phyloP scores from a whole-genome alignment of 306 rosid species.

The Datisca glomerata region DNA sequence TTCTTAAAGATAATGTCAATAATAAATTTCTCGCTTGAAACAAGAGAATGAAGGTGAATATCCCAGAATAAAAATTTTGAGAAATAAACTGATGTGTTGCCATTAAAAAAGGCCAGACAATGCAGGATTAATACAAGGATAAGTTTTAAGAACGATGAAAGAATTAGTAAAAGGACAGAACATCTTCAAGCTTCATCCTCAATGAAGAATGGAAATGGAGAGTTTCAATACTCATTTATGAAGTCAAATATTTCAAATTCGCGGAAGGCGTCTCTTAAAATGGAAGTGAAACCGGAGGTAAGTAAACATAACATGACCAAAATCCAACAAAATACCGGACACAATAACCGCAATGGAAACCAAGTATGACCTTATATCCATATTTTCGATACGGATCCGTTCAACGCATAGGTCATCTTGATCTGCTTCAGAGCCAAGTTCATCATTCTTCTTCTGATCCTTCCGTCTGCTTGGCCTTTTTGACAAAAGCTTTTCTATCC shows the following conservation, averaged over 20 bases:
- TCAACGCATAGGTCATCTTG: conserved; percentile 47
- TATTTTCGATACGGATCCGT: conserved; percentile 75
- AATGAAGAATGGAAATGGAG: too few relatives aligned
- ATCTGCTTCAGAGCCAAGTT: conserved; percentile 27
- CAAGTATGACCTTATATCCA: conserved; percentile 52
- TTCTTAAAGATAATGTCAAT: neutral
- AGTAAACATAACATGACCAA: neutral
- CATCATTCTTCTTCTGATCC: conserved; percentile 41
- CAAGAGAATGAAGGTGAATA: too few relatives aligned
- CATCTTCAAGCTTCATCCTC: conserved; percentile 5
- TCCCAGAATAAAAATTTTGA: too few relatives aligned
- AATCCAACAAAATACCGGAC: neutral
- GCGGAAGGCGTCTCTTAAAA: neutral
- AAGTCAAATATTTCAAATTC: neutral
- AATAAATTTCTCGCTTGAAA: too few relatives aligned
- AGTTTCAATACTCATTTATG: neutral
- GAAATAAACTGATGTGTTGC: too few relatives aligned
- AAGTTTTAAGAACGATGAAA: neutral
- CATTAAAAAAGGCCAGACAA: too few relatives aligned
- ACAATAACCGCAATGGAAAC: neutral
- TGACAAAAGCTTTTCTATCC: conserved; percentile 52
- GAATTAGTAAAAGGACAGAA: neutral
- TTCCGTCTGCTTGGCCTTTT: conserved; percentile 35
- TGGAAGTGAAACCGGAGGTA: too few relatives aligned
- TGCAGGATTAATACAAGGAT: too few relatives aligned